These are phyloP conservation scores for Paraphoma chrysanthemicola DNA, from an alignment of 2,329 filamentous ascomycete genomes.

Conservation along the genomic window DNA sequence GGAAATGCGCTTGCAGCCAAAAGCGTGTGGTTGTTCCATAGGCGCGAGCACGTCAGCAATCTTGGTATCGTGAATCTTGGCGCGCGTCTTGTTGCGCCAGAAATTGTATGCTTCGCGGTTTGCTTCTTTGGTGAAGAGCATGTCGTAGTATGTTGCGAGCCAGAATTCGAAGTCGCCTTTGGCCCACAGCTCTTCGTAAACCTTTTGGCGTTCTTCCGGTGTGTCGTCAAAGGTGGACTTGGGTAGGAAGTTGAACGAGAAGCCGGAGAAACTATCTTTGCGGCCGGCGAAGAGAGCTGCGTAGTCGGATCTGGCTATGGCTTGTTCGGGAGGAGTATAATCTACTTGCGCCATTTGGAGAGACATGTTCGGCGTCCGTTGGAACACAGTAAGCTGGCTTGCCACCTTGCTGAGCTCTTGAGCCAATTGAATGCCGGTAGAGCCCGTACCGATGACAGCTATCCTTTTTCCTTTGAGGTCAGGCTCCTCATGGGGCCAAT, in stretches of 20 bases:
- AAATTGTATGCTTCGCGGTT: slow-evolving; percentile 53
- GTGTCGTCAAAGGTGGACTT: slow-evolving; percentile 27
- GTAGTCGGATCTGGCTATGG: slow-evolving; percentile 41
- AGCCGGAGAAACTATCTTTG: slow-evolving; percentile 20
- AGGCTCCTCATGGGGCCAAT: slow-evolving; percentile 24
- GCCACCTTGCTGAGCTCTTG: slow-evolving; percentile 64
- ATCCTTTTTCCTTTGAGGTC: slow-evolving; percentile 63
- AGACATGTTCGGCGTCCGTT: slow-evolving; percentile 61
- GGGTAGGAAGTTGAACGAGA: slow-evolving; percentile 27
- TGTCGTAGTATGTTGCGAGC: slow-evolving; percentile 42
- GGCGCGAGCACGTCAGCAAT: slow-evolving; percentile 52
- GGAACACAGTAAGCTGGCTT: slow-evolving; percentile 62
- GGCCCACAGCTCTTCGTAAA: slow-evolving; percentile 27
- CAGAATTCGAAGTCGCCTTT: slow-evolving; percentile 31
- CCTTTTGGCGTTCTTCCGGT: slow-evolving; percentile 16
- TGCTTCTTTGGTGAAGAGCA: slow-evolving; percentile 43
- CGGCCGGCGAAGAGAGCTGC: slow-evolving; percentile 14
- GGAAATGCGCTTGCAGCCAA: slow-evolving; percentile 30
- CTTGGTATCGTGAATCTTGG: slow-evolving; percentile 43
- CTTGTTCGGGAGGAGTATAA: slow-evolving; percentile 51
- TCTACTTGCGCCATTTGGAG: slow-evolving; percentile 31
- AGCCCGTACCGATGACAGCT: slow-evolving; percentile 66
- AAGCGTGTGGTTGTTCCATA: slow-evolving; percentile 34
- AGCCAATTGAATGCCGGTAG: slow-evolving; percentile 67
- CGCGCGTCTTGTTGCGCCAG: slow-evolving; percentile 50